Evolutionary conservation across 345 rosid genomes (phyloP).

Genomic region (Camelina sativa): DNA sequence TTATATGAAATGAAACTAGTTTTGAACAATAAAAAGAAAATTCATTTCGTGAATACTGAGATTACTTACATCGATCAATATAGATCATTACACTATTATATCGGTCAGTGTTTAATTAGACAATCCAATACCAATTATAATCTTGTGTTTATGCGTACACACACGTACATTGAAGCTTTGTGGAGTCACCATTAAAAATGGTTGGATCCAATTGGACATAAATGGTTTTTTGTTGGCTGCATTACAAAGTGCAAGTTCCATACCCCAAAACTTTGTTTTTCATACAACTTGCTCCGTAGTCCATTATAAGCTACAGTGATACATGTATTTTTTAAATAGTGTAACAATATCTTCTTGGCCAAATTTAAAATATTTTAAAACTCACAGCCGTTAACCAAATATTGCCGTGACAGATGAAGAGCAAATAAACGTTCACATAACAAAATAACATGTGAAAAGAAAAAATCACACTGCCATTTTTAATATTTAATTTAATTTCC

Average conservation of each 20-base stretch:
- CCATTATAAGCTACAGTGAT: background rate
- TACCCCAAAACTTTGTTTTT: slow-evolving; percentile 18
- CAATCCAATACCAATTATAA: background rate
- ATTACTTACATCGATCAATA: too few relatives aligned
- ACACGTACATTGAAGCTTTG: background rate
- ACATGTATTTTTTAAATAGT: background rate
- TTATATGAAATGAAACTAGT: too few relatives aligned
- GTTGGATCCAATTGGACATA: slow-evolving; percentile 26
- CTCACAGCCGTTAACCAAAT: background rate
- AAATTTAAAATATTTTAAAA: background rate
- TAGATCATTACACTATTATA: background rate
- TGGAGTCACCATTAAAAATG: slow-evolving; percentile 31
- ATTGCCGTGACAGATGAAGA: background rate
- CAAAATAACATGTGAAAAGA: background rate
- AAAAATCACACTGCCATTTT: too few relatives aligned
- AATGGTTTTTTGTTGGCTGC: slow-evolving; percentile 22
- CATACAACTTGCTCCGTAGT: slow-evolving; percentile 23
- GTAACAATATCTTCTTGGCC: background rate
- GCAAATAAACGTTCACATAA: background rate
- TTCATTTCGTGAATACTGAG: too few relatives aligned
- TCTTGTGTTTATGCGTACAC: background rate
- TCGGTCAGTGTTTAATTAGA: background rate
- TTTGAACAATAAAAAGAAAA: too few relatives aligned
- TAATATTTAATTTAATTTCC: too few relatives aligned
- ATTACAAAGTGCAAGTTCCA: slow-evolving; percentile 24